Percentiles rank a stretch among this genome's conserved stretches.
Evolutionary conservation across 345 rosid genomes (phyloP).

Genomic region (Dipteronia dyeriana): DNA sequence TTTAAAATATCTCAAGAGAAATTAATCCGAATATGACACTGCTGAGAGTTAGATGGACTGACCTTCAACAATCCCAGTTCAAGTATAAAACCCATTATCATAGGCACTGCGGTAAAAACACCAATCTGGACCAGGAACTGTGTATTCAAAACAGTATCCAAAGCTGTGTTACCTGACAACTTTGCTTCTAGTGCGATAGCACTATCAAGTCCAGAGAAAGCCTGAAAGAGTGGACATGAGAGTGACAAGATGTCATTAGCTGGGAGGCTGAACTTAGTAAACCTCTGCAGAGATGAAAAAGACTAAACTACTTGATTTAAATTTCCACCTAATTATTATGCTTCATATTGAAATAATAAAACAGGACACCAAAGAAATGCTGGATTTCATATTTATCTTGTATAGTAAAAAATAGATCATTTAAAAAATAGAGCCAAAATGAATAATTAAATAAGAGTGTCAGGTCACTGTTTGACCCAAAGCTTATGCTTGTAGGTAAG

Average conservation of each 20-base stretch:
- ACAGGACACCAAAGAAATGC: not conserved
- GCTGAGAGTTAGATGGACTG: conserved; percentile 28
- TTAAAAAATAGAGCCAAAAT: not conserved
- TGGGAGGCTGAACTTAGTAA: not conserved
- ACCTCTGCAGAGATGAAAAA: not conserved
- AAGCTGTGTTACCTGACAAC: conserved; percentile 69
- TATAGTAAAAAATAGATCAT: not conserved
- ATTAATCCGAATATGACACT: not conserved
- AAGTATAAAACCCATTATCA: conserved; percentile 98
- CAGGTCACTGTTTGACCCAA: not conserved
- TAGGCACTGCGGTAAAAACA: conserved; percentile 95
- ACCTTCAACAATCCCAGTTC: conserved; percentile 92
- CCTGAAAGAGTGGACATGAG: conserved; percentile 49
- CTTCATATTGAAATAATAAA: not conserved
- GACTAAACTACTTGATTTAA: not conserved
- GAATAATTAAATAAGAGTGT: not conserved
- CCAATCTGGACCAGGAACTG: conserved; percentile 99
- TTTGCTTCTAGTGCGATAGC: conserved; percentile 57
- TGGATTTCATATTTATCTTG: not conserved
- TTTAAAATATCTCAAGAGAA: not conserved
- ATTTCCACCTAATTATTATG: not conserved
- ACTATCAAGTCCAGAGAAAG: conserved; percentile 90
- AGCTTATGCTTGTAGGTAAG: not conserved
- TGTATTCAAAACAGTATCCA: conserved; percentile 89
- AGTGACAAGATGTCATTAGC: conserved; percentile 11